Evolutionary conservation across 2,329 filamentous ascomycete genomes (phyloP).

Genomic region (Colletotrichum brevisporum): DNA sequence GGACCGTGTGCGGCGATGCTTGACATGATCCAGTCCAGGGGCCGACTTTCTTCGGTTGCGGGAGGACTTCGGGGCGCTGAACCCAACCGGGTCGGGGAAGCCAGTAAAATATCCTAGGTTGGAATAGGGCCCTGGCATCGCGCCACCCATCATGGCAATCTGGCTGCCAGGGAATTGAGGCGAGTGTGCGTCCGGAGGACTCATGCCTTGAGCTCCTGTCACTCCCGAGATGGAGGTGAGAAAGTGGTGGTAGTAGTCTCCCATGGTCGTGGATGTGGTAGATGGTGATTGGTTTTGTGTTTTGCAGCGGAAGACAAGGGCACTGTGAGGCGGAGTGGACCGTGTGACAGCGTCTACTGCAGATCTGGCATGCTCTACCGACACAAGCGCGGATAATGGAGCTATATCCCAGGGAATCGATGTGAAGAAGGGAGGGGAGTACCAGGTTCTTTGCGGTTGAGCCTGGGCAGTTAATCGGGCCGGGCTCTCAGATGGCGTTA

Average conservation of each 20-base stretch:
- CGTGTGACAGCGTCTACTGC: conserved; percentile 26
- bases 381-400: conserved; percentile 8
- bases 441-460: not conserved
- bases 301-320: conserved; percentile 14
- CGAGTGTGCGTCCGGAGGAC: conserved; percentile 57
- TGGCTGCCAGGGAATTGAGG: conserved; percentile 52
- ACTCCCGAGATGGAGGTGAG: conserved; percentile 66
- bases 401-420: conserved; percentile 21
- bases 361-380: conserved; percentile 25
- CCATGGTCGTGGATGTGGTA: conserved; percentile 56
- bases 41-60: conserved; percentile 67
- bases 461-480: not conserved
- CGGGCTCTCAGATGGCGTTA: conserved; percentile 11
- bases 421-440: conserved; percentile 1
- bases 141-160: conserved; percentile 47
- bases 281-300: conserved; percentile 1
- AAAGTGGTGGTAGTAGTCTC: conserved; percentile 70
- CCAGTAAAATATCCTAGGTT: conserved; percentile 64
- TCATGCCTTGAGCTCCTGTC: conserved; percentile 54
- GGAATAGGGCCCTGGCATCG: conserved; percentile 60
- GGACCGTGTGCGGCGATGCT: conserved; percentile 92
- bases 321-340: conserved; percentile 19
- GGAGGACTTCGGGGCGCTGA: conserved; percentile 62
- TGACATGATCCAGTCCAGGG: conserved; percentile 78
- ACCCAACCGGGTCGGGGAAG: conserved; percentile 64